These are phyloP conservation scores for Peronospora destructor DNA, from an alignment of 352 stramenopile species.

Conservation along the genomic window DNA sequence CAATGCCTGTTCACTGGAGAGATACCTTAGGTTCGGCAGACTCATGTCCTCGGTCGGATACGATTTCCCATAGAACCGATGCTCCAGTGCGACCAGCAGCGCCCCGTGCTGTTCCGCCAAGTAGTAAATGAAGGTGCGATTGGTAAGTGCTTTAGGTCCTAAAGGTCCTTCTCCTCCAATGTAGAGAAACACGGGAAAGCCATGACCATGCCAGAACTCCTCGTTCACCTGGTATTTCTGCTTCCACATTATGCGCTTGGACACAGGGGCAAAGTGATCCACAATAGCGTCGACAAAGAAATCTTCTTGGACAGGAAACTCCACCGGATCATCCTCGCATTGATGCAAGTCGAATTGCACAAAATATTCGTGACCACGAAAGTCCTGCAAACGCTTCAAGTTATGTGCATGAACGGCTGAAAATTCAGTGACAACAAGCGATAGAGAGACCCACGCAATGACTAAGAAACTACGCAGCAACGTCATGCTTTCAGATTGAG, in stretches of 20 bases:
- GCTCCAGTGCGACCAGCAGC: conserved; percentile 88
- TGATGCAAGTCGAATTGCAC: conserved; percentile 43
- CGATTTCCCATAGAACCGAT: conserved; percentile 93
- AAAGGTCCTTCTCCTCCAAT: conserved; percentile 73
- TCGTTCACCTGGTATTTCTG: conserved; percentile 90
- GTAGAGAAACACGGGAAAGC: conserved; percentile 86
- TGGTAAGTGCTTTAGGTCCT: conserved; percentile 47
- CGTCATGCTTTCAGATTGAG: conserved; percentile 4
- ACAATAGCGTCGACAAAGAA: conserved; percentile 58
- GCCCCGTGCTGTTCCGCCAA: conserved; percentile 70
- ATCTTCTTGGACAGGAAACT: conserved; percentile 40
- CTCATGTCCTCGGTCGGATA: conserved; percentile 83
- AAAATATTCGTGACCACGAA: conserved; percentile 63
- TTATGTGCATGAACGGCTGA: conserved; percentile 23
- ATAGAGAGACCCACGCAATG: conserved; percentile 2
- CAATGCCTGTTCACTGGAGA: conserved; percentile 87
- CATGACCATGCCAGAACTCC: conserved; percentile 70
- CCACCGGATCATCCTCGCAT: conserved; percentile 18
- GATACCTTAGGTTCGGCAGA: conserved; percentile 76
- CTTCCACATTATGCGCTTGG: conserved; percentile 58
- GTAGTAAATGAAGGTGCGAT: conserved; percentile 71
- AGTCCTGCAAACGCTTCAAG: conserved; percentile 51
- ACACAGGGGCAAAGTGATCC: conserved; percentile 64
- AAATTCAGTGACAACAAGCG: not conserved
- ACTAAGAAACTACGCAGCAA: not conserved